phyloP scores from a whole-genome alignment of 176 grass and related monocot genomes.

The Poa pratensis region DNA sequence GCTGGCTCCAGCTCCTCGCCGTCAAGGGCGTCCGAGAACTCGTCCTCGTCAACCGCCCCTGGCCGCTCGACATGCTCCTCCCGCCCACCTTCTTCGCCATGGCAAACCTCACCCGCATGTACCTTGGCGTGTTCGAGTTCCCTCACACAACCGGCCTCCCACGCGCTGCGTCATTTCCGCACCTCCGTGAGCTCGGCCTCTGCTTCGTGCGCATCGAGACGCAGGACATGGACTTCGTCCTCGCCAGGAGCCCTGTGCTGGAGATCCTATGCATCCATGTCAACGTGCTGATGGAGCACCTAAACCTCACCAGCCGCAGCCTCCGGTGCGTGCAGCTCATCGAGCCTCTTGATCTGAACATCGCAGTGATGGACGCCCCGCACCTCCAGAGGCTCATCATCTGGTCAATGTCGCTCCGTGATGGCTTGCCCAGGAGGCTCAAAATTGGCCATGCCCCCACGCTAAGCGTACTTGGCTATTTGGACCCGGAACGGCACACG shows the following conservation, averaged over 20 bases:
- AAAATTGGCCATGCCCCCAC: conserved; percentile 11
- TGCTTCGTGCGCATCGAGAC: background rate
- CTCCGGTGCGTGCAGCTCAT: conserved; percentile 18
- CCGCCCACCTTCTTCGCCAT: conserved; percentile 8
- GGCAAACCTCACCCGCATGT: background rate
- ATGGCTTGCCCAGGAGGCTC: background rate
- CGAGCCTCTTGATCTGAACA: background rate
- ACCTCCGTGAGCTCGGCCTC: conserved; percentile 3
- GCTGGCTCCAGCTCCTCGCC: conserved; percentile 22
- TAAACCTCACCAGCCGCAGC: conserved; percentile 12
- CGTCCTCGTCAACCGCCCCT: conserved; percentile 12
- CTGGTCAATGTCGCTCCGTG: background rate
- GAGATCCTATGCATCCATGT: conserved; percentile 2
- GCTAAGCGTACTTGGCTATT: conserved; percentile 7
- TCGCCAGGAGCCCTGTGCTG: conserved; percentile 15
- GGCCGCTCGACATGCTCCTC: conserved; percentile 1
- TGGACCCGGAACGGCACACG: background rate
- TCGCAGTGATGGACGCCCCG: background rate
- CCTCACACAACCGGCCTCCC: background rate
- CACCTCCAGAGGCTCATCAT: conserved; percentile 7
- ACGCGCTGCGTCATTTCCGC: background rate
- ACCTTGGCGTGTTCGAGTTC: background rate
- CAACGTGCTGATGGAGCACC: background rate
- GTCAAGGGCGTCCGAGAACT: background rate
- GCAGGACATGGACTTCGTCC: background rate